Base-by-base conservation (phyloP, 768 basidiomycete genomes). In the Leccinum sublutescens region DNA sequence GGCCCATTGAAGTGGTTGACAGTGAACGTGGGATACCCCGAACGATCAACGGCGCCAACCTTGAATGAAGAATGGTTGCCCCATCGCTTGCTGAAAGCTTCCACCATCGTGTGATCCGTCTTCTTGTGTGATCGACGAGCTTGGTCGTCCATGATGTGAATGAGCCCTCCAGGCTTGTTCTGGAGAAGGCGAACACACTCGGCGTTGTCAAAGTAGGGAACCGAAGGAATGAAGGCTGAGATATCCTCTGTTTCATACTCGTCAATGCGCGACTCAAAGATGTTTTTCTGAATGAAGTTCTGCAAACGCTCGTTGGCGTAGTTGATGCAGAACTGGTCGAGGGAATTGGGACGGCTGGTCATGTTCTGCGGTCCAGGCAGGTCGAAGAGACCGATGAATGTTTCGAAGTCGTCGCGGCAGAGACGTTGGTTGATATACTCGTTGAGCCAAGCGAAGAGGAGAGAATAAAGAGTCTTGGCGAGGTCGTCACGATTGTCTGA, bases 251-350 rank as follows among this genome's bases (percentile, higher is more conserved):
- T 80, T 60, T 80, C 82, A 75, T 95, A 95, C 73, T 98, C 94
- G 57, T 83, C 85, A 17, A 88, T 83, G 62, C 93, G 87, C 8
- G 79, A 79, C 72, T 95, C 93, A 71, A 95, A 95, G 2, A 95
- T 77, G 10, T 82, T 80, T 56, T 85, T 86, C 71, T 94, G 87
- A 10, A 89, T 80, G 79, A 90, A 97, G 64, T 85, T 79, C 54
- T 95, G 93, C 17, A 98, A 73, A 1, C 92, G 86, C 71, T 99
- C 97, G 66, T 95, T 95, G 59, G 95, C 94, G 66, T 93, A 95
- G 76, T 98, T 99, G 79, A 98, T 82, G 74, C 91, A 92, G 73
- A 98, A 94, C 62, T 98, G 94, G 71, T 99, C 95, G 51, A 99
- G 85, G 6, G 94, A 95, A 75, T 99, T 98, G 57, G 89, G 79